These are phyloP conservation scores for Nicotiana sylvestris DNA, from an alignment of 257 asterid genomes.

Conservation along the genomic window DNA sequence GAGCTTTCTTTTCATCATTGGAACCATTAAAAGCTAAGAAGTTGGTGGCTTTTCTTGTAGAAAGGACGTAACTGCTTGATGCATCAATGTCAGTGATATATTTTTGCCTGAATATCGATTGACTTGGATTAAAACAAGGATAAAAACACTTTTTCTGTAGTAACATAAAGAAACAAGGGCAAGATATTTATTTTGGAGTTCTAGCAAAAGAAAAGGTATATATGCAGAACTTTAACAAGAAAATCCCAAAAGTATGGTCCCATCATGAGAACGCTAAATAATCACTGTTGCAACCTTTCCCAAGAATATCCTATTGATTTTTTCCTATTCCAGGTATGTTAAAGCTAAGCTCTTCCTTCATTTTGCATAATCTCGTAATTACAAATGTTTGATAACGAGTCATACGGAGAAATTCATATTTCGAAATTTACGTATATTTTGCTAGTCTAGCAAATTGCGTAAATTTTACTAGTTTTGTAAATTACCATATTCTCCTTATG, in stretches of 20 bases:
- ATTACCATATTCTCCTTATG: too few species aligned
- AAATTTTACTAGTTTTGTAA: too few species aligned
- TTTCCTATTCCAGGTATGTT: too few species aligned
- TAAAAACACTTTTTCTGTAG: not conserved
- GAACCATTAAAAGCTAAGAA: not conserved
- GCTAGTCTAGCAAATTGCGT: too few species aligned
- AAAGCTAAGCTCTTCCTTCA: too few species aligned
- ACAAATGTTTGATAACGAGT: too few species aligned
- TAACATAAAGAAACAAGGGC: slow-evolving; percentile 2
- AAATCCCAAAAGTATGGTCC: not conserved
- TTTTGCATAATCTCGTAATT: too few species aligned
- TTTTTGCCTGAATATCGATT: not conserved
- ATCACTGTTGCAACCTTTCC: not conserved
- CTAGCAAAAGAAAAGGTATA: not conserved
- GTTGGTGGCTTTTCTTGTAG: not conserved
- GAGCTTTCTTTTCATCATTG: not conserved
- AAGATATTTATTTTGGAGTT: not conserved
- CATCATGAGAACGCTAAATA: not conserved
- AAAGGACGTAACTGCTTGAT: not conserved
- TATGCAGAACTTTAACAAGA: not conserved
- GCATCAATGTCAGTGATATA: not conserved
- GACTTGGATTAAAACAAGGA: not conserved
- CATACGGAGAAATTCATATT: too few species aligned
- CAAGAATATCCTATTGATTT: too few species aligned
- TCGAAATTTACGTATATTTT: too few species aligned